Base-by-base conservation (phyloP, 306 rosid species). In the Lathyrus oleraceus region DNA sequence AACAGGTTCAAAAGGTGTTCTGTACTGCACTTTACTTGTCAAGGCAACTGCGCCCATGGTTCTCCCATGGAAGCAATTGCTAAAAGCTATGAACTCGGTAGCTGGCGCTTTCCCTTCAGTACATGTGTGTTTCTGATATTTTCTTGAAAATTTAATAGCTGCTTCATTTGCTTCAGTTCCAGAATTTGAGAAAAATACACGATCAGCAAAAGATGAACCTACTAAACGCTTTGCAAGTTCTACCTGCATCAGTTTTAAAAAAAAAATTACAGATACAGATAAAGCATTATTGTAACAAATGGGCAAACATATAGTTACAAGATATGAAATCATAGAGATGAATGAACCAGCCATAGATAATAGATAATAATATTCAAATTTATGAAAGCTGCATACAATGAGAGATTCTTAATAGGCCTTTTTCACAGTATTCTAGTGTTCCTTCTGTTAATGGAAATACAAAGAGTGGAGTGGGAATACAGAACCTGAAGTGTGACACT, bases 161-260 rank as follows among this genome's bases (percentile, higher is more conserved):
- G 97, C 98, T 74, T 94, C 98, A 40, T 87, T 90, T 14, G 98
- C 95, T 78, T 94, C 97, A 5, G 97, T 94, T 84, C 98, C 98
- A 19, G 98, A 94, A 61, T 94, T 94, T 0, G 86, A 27, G 58
- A 88, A 94, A 62, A 94, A 94, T 21, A 88, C 97, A 39, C 96
- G 92, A 78, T 94, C 96, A 15, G 98, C 97, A 81, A 94, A 94
- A 8, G 96, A 83, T 78, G 53, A 43, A 39, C 79, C 77, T 51
- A 88, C 98, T 51, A 94, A 76, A 65, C 78, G 86, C 81, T 83
- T 74, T 8, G 98, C 97, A 75, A 90, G 95, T 77, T 87, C 92
- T 36, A 88, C 85, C 98, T 94, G 84, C 80, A 79, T 15, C 81
- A 82, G 32, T 45, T 53, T n/a, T 58, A 21, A 67, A 59, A 61